phyloP scores from a whole-genome alignment of 495 filamentous ascomycete genomes.

The Pseudomonodictys pantanalensis region DNA sequence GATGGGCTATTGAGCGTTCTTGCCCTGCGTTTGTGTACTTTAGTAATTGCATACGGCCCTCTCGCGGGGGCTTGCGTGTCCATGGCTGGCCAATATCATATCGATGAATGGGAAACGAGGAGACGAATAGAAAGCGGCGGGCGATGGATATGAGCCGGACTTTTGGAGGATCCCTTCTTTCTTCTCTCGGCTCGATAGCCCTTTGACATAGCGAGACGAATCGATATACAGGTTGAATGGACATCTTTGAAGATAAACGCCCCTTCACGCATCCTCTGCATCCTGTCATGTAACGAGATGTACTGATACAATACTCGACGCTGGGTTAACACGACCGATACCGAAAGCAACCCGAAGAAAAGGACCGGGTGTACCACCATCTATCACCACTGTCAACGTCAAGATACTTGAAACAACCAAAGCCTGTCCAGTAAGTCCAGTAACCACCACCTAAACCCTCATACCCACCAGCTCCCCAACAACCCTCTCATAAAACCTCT shows the following conservation, averaged over 20 bases:
- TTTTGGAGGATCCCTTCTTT: constrained; percentile 11
- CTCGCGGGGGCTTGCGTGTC: constrained; percentile 1
- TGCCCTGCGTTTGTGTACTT: constrained; percentile 31
- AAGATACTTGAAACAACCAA: background rate
- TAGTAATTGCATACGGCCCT: constrained; percentile 33
- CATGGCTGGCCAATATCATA: background rate
- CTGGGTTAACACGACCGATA: too few relatives aligned
- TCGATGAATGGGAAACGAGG: background rate
- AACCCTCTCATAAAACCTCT: constrained; percentile 40
- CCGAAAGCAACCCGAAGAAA: too few relatives aligned
- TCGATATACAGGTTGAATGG: constrained; percentile 10
- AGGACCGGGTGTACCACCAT: too few relatives aligned
- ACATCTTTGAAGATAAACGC: background rate
- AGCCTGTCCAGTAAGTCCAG: background rate
- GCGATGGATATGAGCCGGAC: too few relatives aligned
- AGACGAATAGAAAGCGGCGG: background rate
- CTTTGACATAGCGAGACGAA: constrained; percentile 2
- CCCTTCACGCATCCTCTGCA: background rate
- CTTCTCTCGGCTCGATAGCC: too few relatives aligned
- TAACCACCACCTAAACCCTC: constrained; percentile 14
- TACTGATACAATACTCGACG: too few relatives aligned
- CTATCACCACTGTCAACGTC: background rate
- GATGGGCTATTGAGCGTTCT: constrained; percentile 60
- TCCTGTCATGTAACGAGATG: too few relatives aligned
- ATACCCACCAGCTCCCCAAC: constrained; percentile 40